Base-by-base conservation (phyloP, 225 moss, liverwort and hornwort genomes). In the Ulota crispa region DNA sequence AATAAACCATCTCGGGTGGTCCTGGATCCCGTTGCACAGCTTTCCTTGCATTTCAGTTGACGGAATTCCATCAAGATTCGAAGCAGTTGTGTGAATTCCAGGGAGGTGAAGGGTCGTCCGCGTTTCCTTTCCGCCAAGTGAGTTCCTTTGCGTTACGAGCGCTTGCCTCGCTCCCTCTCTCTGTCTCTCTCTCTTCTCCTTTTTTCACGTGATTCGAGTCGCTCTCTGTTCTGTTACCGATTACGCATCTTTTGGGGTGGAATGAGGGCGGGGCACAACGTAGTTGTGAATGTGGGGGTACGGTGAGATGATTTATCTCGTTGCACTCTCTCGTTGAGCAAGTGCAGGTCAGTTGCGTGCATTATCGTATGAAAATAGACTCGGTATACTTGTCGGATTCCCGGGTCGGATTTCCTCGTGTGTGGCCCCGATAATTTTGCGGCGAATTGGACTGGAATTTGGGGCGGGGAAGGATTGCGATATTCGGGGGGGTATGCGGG, bases 21-120 rank as follows among this genome's bases (percentile, higher is more conserved):
- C 63, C 16, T 76, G 45, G 16, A 36, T 3, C 21, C 28, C 23
- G n/a, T 16, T 12, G 5, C 19, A 13, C 6, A 0, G 19, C 15
- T n/a, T 24, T 10, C 13, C 24, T 39, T 36, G 19, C 54, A 34
- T 39, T 42, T 72, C 43, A 62, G 43, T 72, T 82, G 45, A 24
- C 6, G 6, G 9, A 68, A 73, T 80, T 69, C 57, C 61, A 37
- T 85, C 56, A 19, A 65, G 85, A 73, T 77, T 85, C 67, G 74
- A 80, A 75, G 69, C 75, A 75, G 84, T 84, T 75, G 57, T 47
- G 73, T 37, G 73, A 77, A 28, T 77, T 77, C 54, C 3, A 28
- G 37, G 64, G 87, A 77, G 73, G 82, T 77, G 85, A 85, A 80
- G 73, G 68, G 84, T 66, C 73, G 39, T 78, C 36, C 16, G 16